Conservation (phyloP, 148 eudicot genomes). For the Chenopodium berlandieri region DNA sequence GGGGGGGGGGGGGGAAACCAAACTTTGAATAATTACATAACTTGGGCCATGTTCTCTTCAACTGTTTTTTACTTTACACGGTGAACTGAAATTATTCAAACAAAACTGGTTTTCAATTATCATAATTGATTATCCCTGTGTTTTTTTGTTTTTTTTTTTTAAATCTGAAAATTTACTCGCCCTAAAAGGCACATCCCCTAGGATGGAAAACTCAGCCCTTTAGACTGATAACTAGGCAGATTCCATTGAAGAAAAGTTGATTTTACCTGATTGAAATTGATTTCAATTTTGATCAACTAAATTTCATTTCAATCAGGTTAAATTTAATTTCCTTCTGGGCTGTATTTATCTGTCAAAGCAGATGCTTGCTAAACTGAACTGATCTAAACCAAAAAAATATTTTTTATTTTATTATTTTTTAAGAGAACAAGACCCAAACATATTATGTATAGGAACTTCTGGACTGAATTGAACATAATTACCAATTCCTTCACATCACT, state of each 20-base stretch:
- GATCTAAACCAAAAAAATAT: neutral
- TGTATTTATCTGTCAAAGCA: neutral
- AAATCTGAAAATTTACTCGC: no score
- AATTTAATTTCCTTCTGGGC: no score
- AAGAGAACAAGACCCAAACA: neutral
- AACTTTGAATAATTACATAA: conserved; percentile 4
- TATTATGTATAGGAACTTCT: conserved; percentile 2
- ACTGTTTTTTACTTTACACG: neutral
- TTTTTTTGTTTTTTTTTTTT: no score
- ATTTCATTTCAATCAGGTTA: no score
- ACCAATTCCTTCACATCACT: conserved; percentile 99
- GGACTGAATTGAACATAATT: conserved; percentile 9
- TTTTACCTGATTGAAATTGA: neutral
- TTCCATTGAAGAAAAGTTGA: neutral
- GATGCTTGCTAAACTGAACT: neutral
- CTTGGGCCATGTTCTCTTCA: neutral
- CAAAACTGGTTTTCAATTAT: neutral
- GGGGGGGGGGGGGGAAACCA: neutral
- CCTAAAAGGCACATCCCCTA: no score
- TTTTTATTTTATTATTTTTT: neutral
- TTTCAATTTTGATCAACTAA: no score
- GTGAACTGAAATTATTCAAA: neutral
- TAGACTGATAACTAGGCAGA: no score
- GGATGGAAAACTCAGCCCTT: no score
- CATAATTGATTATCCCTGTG: neutral